Conservation (phyloP, 1,139 yeast species). For the Saccharomycopsis hybrid region DNA sequence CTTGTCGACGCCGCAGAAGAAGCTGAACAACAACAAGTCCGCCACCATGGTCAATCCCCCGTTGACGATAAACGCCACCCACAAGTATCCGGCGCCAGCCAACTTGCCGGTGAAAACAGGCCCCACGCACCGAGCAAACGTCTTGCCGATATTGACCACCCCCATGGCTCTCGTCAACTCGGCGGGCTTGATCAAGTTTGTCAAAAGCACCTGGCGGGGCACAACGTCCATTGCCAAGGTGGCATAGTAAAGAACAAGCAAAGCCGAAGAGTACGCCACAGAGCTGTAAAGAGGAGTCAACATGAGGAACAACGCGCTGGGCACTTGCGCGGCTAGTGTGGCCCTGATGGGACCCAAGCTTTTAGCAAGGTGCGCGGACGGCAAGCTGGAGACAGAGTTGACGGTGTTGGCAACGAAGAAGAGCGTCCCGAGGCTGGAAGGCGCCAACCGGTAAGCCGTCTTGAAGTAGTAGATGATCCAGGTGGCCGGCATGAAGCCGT, state of each 20-base stretch:
- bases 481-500: constrained; percentile 81
- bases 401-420: constrained; percentile 56
- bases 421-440: constrained; percentile 39
- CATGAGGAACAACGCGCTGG: constrained; percentile 64
- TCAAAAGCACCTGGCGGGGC: constrained; percentile 74
- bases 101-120: constrained; percentile 73
- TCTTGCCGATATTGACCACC: constrained; percentile 76
- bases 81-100: constrained; percentile 47
- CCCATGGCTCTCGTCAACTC: constrained; percentile 80
- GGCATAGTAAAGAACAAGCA: constrained; percentile 26
- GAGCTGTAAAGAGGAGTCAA: constrained; percentile 38
- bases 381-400: constrained; percentile 58
- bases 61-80: constrained; percentile 56
- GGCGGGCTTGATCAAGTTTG: constrained; percentile 54
- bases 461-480: constrained; percentile 80
- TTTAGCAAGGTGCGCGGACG: constrained; percentile 58
- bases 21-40: constrained; percentile 28
- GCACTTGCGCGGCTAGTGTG: constrained; percentile 69
- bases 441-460: constrained; percentile 28
- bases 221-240: constrained; percentile 80
- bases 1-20: constrained; percentile 29
- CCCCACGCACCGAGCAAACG: constrained; percentile 76
- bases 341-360: constrained; percentile 73
- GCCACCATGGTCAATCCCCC: constrained; percentile 45
- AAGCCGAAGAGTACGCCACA: constrained; percentile 25